Base-by-base conservation (phyloP, 1,139 yeast genomes). In the Pichia sp. region DNA sequence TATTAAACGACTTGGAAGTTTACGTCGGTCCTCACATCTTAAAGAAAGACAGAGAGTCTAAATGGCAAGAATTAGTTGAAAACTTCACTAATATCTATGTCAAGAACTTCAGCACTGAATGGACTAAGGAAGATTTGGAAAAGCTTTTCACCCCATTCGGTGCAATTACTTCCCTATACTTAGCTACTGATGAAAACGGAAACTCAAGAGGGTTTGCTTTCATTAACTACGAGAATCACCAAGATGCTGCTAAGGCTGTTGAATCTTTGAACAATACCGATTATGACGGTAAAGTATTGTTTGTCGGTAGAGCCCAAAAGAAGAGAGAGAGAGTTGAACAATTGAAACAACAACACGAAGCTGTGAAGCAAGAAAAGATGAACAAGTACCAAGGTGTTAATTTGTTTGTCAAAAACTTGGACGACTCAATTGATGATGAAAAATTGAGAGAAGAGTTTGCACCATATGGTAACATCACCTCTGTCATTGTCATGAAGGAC, bases 221-320 rank as follows among this genome's bases (percentile, higher is more conserved):
- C 72, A 90, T 93, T 70, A 90, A 93, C 84, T 93, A 72, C 69
- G 96, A 85, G 74, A 71, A 75, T 65, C 99, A 93, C 75, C 92
- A 86, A 68, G 79, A 85, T 67, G 99, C 99, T 65, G 82, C 80
- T 65, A 82, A 83, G 76, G 97, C 98, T 60, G 96, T 93, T 68
- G 97, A 90, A 58, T 95, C 81, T 69, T 84, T 93, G 73, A 89
- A 95, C 76, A 97, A 88, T 72, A 78, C 76, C 66, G 99, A 93
- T 70, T 75, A 86, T 72, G 84, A 82, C 68, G 93, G 93, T 69
- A 90, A 88, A 78, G 83, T 80, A 75, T 78, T 93, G 64, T 93
- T 85, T 74, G 99, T 93, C 68, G 97, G 97, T 68, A 90, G 99
- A 77, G 99, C 99, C 66, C 99, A 93, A 80, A 93, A 90, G 90